Evolutionary conservation across 2,329 filamentous ascomycete genomes (phyloP).

Genomic region (Moelleriella libera): DNA sequence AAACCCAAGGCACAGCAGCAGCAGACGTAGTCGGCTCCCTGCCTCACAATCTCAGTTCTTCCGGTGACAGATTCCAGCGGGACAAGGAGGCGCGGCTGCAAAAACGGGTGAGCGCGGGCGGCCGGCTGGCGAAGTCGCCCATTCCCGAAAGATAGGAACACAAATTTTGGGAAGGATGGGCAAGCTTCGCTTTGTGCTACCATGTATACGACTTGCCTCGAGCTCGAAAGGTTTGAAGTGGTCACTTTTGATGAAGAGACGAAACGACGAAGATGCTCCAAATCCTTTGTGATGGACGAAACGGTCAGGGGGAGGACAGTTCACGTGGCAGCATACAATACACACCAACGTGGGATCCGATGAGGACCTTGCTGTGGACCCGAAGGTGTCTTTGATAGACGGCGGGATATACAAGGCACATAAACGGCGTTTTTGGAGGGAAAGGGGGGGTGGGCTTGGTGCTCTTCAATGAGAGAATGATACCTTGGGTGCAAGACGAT

Average conservation of each 20-base stretch:
- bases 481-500: too few relatives aligned
- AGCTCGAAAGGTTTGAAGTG: conserved; percentile 10
- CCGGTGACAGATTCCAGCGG: conserved; percentile 35
- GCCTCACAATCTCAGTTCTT: conserved; percentile 27
- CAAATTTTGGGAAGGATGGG: conserved; percentile 23
- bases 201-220: conserved; percentile 16
- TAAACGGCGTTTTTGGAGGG: too few relatives aligned
- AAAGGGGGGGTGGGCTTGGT: too few relatives aligned
- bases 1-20: conserved; percentile 26
- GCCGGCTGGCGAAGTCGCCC: conserved; percentile 51
- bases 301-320: not conserved
- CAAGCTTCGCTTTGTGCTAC: conserved; percentile 22
- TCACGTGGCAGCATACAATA: too few relatives aligned
- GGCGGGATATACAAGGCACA: too few relatives aligned
- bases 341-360: too few relatives aligned
- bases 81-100: conserved; percentile 58
- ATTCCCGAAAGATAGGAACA: conserved; percentile 46
- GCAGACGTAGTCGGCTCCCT: conserved; percentile 48
- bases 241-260: conserved; percentile 1
- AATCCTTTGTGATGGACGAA: not conserved
- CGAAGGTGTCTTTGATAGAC: too few relatives aligned
- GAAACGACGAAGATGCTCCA: not conserved
- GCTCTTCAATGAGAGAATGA: too few relatives aligned
- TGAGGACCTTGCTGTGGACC: too few relatives aligned
- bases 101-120: conserved; percentile 68